Evolutionary conservation across 768 basidiomycete species (phyloP), one percentile per base, ranked within the genome.

Genomic region (Pisolithus sp.): DNA sequence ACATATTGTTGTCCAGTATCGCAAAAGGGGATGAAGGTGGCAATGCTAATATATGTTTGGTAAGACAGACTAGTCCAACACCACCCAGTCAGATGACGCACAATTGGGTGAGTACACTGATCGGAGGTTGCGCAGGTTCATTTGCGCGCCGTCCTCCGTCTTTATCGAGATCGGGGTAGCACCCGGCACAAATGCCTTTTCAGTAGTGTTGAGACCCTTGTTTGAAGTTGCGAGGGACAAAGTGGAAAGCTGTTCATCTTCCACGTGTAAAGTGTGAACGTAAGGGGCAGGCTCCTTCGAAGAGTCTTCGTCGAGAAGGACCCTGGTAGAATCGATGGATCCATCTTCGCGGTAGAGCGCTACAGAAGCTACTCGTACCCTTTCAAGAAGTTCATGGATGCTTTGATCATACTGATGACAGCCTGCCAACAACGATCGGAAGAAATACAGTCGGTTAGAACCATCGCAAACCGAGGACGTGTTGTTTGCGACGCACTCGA

Each of bases 211-310:
- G 38, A 67, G 57, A 0, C 46, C 58, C 1, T 47, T 36, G 13
- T 36, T 39, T 4, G 63, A 51, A 42, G 51, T 3, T 7, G 53
- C 9, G 1, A 64, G 54, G 37, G 23, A 37, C 9, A 55, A 51
- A 17, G 28, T 57, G 10, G 52, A 51, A 5, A 57, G 44, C 24
- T 56, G 65, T 7, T 68, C 62, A 26, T 65, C 67, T 21, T 68
- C 67, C 23, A 68, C 53, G 46, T 69, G 61, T 31, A 68, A 48
- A 4, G 61, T 63, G 38, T 67, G 67, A 12, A 67, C 50, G 23
- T 67, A 66, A 26, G 67, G 65, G 0, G 52, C 66, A 18, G 68
- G 63, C 30, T 69, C 66, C 15, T 58, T 61, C 67, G 67, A 67
- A 36, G 66, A 67, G 42, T 65, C 63, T 21, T 69, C 67, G 23